phyloP scores from a whole-genome alignment of 2,329 filamentous ascomycete species.

The Myriosclerotinia duriaeana region DNA sequence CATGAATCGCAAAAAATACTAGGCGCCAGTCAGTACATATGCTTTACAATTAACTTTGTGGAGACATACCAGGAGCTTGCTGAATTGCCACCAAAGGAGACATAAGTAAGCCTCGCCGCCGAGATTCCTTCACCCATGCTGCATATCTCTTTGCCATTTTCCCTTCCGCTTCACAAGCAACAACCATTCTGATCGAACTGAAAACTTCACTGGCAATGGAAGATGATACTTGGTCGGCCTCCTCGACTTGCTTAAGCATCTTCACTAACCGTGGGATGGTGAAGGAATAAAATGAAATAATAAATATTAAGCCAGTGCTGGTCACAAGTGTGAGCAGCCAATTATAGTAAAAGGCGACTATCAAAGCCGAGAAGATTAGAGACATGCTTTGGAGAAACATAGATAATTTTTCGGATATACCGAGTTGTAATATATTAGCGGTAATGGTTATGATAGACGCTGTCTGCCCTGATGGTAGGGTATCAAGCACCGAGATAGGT shows the following conservation, averaged over 20 bases:
- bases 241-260: slow-evolving; percentile 47
- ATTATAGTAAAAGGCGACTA: slow-evolving; percentile 55
- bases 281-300: slow-evolving; percentile 50
- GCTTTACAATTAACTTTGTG: not conserved
- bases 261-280: slow-evolving; percentile 58
- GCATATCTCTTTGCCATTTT: slow-evolving; percentile 55
- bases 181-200: slow-evolving; percentile 59
- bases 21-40: not conserved
- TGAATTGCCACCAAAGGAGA: slow-evolving; percentile 44
- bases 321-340: slow-evolving; percentile 61
- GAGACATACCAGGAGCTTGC: slow-evolving; percentile 45
- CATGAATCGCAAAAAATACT: slow-evolving; percentile 21
- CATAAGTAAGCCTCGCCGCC: slow-evolving; percentile 35
- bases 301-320: slow-evolving; percentile 54
- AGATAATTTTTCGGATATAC: slow-evolving; percentile 61
- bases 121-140: slow-evolving; percentile 54
- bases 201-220: slow-evolving; percentile 62
- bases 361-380: slow-evolving; percentile 53
- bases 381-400: slow-evolving; percentile 55
- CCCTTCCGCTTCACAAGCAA: slow-evolving; percentile 60
- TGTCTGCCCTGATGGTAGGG: slow-evolving; percentile 61
- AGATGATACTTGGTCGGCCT: slow-evolving; percentile 56
- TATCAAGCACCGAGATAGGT: slow-evolving; percentile 66
- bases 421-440: slow-evolving; percentile 59
- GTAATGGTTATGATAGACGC: slow-evolving; percentile 65